Conservation (phyloP, 176 grass and related monocot species). For the Eleusine coracana region DNA sequence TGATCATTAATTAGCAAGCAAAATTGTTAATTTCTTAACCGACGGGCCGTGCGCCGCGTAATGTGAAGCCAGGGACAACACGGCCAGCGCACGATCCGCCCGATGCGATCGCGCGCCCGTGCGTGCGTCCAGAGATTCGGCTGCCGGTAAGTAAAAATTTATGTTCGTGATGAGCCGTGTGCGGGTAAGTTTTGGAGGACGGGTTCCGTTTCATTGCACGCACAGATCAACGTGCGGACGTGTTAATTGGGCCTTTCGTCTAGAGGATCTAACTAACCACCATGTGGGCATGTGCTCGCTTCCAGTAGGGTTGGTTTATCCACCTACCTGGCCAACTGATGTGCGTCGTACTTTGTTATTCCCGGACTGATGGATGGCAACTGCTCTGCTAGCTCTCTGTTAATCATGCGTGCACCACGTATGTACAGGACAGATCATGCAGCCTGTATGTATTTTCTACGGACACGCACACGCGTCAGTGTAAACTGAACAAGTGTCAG, state of each 20-base stretch:
- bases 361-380: too few species aligned
- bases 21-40: neutral
- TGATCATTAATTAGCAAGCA: too few species aligned
- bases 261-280: neutral
- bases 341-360: neutral
- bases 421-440: neutral
- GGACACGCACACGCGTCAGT: neutral
- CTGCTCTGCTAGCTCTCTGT: neutral
- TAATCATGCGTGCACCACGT: neutral
- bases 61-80: neutral
- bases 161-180: neutral
- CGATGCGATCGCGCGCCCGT: neutral
- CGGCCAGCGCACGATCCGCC: neutral
- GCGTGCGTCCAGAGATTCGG: neutral
- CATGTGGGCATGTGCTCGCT: constrained; percentile 33
- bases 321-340: neutral
- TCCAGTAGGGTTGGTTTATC: constrained; percentile 8
- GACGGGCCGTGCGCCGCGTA: neutral
- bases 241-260: neutral
- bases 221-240: constrained; percentile 19
- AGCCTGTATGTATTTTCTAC: neutral
- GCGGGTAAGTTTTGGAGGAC: constrained; percentile 18
- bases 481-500: neutral
- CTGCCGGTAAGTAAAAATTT: neutral
- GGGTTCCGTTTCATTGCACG: neutral